These are phyloP conservation scores for Lipomyces japonicus DNA, from an alignment of 805 yeast genomes.

Conservation along the genomic window DNA sequence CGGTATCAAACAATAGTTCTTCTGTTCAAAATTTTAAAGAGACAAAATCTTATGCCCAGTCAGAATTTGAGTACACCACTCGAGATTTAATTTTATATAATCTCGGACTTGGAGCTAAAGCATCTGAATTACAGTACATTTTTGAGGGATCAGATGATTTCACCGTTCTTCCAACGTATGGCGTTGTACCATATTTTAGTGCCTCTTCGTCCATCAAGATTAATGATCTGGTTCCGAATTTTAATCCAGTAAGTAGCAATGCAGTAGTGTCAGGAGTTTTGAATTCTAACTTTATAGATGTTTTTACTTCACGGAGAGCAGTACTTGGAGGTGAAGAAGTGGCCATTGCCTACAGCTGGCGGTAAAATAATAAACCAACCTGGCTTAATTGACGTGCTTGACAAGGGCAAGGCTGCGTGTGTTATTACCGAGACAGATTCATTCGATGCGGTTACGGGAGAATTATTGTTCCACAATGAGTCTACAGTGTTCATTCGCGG, in stretches of 20 bases:
- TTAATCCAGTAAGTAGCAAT: constrained; percentile 53
- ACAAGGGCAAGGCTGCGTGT: constrained; percentile 81
- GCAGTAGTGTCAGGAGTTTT: not conserved
- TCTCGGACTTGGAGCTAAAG: constrained; percentile 80
- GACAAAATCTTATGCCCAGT: constrained; percentile 42
- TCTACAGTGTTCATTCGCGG: constrained; percentile 83
- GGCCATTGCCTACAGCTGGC: constrained; percentile 67
- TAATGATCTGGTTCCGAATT: constrained; percentile 63
- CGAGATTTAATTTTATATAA: constrained; percentile 67
- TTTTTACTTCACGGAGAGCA: constrained; percentile 93
- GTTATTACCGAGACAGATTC: constrained; percentile 70
- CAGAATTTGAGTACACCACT: constrained; percentile 31
- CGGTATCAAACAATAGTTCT: constrained; percentile 21
- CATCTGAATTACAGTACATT: constrained; percentile 69
- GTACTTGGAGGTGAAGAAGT: constrained; percentile 68
- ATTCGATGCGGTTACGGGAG: constrained; percentile 63
- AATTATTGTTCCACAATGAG: constrained; percentile 70
- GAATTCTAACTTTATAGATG: constrained; percentile 40
- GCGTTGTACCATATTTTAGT: constrained; percentile 81
- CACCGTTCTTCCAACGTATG: constrained; percentile 84
- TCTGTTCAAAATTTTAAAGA: constrained; percentile 28
- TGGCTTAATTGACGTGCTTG: constrained; percentile 67
- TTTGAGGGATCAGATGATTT: constrained; percentile 76
- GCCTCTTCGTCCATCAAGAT: constrained; percentile 50
- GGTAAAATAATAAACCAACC: constrained; percentile 53